Evolutionary conservation across 805 yeast genomes (phyloP), one percentile per base, ranked within the genome.

Genomic region (Cyberlindnera amylophila): DNA sequence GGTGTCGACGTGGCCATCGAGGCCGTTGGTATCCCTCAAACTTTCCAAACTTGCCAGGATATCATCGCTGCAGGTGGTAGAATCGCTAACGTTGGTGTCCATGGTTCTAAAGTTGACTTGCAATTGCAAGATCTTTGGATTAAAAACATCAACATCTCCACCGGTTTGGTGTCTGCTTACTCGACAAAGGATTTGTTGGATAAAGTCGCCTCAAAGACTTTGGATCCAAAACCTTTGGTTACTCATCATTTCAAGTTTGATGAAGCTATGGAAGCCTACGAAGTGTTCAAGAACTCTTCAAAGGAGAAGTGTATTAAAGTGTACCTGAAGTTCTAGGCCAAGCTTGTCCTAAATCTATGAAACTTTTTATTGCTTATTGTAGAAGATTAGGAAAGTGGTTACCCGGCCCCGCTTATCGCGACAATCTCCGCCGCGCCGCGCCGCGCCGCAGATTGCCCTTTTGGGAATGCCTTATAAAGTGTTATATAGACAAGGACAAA

Each of bases 11-110:
- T 78, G 56, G 85, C 74, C 32, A 70, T 71, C 48, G 74, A 79
- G 62, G 76, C 84, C 61, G 82, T 82, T 23, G 87, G 84, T 55
- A 70, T 81, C 32, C 79, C 79, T 44, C 64, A 66, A 27, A 77
- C 84, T 44, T 78, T 80, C 54, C 73, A 75, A 50, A 62, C 75
- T 49, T 81, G 82, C 49, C 74, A 79, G 42, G 69, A 70, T 23
- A 65, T 74, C 23, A 70, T 78, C 46, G 62, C 69, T 19, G 70
- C 77, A 33, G 82, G 83, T 43, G 85, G 84, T 24, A 69, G 80
- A 44, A 71, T 74, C 49, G 83, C 82, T 16, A 82, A 79, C 58
- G 78, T 79, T 32, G 85, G 85, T 47, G 75, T 71, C 32, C 75
- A 70, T 39, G 75, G 75, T 38, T 49, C 52, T 16, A 54, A 62